Evolutionary conservation across 179 eudicot species (phyloP).

Genomic region (Spergularia azorica): DNA sequence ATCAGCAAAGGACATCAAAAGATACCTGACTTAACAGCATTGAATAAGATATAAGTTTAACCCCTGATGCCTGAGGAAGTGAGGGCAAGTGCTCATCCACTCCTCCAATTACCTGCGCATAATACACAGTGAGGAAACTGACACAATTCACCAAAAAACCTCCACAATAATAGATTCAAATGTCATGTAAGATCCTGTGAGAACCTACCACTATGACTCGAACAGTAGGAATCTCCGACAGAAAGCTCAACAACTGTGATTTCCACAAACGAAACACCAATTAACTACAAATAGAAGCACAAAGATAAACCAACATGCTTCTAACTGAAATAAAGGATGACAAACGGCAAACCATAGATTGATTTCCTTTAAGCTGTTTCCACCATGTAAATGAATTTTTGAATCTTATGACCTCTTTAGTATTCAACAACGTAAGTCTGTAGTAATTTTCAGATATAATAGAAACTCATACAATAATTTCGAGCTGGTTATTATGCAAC

Average conservation of each 20-base stretch:
- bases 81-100: conserved; percentile 87
- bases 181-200: conserved; percentile 6
- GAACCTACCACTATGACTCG: conserved; percentile 81
- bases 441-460: neutral
- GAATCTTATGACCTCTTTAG: neutral
- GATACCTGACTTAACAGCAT: conserved; percentile 72
- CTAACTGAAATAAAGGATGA: neutral
- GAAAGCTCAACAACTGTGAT: conserved; percentile 64
- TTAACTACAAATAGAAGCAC: neutral
- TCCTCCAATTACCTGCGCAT: conserved; percentile 82
- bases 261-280: conserved; percentile 15
- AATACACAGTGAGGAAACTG: conserved; percentile 3
- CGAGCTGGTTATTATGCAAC: neutral
- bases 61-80: conserved; percentile 65
- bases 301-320: neutral
- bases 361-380: conserved; percentile 2
- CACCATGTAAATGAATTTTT: neutral
- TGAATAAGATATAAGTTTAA: conserved; percentile 71
- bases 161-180: conserved; percentile 1
- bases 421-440: neutral
- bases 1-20: conserved; percentile 2
- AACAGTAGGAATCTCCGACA: conserved; percentile 81
- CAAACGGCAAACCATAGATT: neutral
- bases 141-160: neutral
- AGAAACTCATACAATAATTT: neutral